Base-by-base conservation (phyloP, 2,329 filamentous ascomycete species). In the Clarireedia monteithiana region DNA sequence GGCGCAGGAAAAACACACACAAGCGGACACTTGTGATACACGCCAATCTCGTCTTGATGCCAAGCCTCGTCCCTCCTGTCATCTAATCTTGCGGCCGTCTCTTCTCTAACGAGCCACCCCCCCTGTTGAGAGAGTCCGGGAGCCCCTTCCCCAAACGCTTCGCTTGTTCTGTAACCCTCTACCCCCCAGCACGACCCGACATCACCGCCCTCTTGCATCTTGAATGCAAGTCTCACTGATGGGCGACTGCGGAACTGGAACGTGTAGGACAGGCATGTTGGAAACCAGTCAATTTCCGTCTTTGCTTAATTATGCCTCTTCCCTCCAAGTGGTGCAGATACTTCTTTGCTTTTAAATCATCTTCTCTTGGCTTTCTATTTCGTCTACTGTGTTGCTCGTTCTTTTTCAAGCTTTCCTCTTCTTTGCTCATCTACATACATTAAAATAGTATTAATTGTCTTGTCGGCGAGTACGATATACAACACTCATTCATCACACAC, bases 401-500 rank as follows among this genome's bases (percentile, higher is more conserved):
- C 42, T 52, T 58, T 57, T 56, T 57, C 34, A 53, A 48, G 47
- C 39, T 50, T 42, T 52, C 20, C 46, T 55, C 44, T 57, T 39
- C 51, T 50, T 38, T 45, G 51, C 40, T 57, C 46, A 47, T 42
- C n/a, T 27, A 15, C 47, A 39, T 36, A 50, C 23, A 9, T 51
- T 52, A 45, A 30, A 45, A 42, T 53, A 26, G 2, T 52, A 46
- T 55, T 39, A 48, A 52, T 58, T 50, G 40, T 55, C 44, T 67
- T 68, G 66, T 68, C 66, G 66, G 63, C 65, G 56, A 66, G 64
- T 63, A 65, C 66, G 64, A 68, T 61, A 67, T 59, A 51, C 48
- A 56, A 17, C 27, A 23, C 42, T 17, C 24, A 20, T 23, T 51
- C 40, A 45, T 50, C 12, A 30, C 27, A 30, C 27, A 30, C 4